A percentile compares a stretch with the other conserved stretches of the same genome.
These are phyloP conservation scores for Phyllostachys edulis DNA, from an alignment of 176 grass and related monocot genomes.

Conservation along the genomic window DNA sequence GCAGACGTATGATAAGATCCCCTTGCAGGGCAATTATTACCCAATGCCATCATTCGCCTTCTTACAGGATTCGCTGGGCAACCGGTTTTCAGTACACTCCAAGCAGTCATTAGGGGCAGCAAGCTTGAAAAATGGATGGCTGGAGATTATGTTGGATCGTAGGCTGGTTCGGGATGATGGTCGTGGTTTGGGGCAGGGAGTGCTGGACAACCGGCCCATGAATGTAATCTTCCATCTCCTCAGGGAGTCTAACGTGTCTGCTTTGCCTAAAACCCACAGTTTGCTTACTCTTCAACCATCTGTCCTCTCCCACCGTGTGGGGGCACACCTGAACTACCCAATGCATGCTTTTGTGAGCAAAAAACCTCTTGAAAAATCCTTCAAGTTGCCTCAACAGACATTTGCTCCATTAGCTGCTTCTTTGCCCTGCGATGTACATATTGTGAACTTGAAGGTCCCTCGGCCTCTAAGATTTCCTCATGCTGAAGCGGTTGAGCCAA, in stretches of 20 bases:
- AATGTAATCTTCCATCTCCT: conserved; percentile 92
- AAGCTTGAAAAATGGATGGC: conserved; percentile 91
- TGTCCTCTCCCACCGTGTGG: conserved; percentile 71
- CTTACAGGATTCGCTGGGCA: conserved; percentile 80
- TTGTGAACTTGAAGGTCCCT: conserved; percentile 89
- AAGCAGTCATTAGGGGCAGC: conserved; percentile 87
- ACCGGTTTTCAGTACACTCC: conserved; percentile 84
- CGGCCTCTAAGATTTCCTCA: conserved; percentile 79
- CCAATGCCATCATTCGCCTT: conserved; percentile 95
- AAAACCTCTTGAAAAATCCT: conserved; percentile 45
- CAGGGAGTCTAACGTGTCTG: conserved; percentile 76
- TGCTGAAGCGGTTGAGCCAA: conserved; percentile 39
- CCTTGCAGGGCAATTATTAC: conserved; percentile 97
- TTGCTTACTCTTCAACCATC: conserved; percentile 80
- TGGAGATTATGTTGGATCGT: conserved; percentile 99
- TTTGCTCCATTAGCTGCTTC: conserved; percentile 68
- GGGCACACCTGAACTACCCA: conserved; percentile 83
- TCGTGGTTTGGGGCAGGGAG: conserved; percentile 89
- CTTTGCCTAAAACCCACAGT: conserved; percentile 59
- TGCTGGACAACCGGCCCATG: conserved; percentile 82
- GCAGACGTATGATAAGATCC: conserved; percentile 90
- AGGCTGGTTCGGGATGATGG: conserved; percentile 83
- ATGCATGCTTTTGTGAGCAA: conserved; percentile 83
- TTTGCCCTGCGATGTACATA: conserved; percentile 90
- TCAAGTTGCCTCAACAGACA: conserved; percentile 47